Conservation (phyloP, 192 early-diverging fungal species). For the Entophlyctis helioformis region DNA sequence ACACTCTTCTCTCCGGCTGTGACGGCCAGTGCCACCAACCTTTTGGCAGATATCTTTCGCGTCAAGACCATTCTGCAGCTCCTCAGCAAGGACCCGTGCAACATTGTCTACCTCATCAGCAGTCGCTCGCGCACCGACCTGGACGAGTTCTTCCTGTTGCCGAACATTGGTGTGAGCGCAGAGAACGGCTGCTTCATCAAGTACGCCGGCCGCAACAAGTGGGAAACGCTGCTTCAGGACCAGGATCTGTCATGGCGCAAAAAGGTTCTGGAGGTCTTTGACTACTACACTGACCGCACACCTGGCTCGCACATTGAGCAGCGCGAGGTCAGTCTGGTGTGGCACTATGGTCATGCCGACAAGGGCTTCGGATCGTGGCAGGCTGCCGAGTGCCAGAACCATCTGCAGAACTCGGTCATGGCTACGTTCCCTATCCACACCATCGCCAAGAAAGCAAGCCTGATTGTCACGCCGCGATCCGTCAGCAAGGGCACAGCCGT, state of each 20-base stretch:
- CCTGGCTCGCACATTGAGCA: slow-evolving; percentile 66
- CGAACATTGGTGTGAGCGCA: slow-evolving; percentile 40
- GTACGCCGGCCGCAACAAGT: slow-evolving; percentile 35
- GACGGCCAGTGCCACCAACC: no score
- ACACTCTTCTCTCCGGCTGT: no score
- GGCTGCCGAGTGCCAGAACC: slow-evolving; percentile 74
- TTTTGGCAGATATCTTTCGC: no score
- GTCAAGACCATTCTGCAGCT: slow-evolving; percentile 8
- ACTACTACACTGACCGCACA: slow-evolving; percentile 74
- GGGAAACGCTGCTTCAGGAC: slow-evolving; percentile 46
- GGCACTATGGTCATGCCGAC: slow-evolving; percentile 57
- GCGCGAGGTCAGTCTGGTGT: slow-evolving; percentile 59
- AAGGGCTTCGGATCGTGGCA: slow-evolving; percentile 59
- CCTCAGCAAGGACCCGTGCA: slow-evolving; percentile 25
- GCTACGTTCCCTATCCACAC: slow-evolving; percentile 58
- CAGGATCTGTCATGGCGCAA: slow-evolving; percentile 55
- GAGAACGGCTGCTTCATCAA: slow-evolving; percentile 67
- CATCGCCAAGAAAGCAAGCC: slow-evolving; percentile 47
- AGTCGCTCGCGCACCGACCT: slow-evolving; percentile 19
- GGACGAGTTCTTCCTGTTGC: slow-evolving; percentile 21
- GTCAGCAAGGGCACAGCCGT: slow-evolving; percentile 53
- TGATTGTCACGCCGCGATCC: slow-evolving; percentile 64
- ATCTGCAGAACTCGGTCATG: slow-evolving; percentile 59
- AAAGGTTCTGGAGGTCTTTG: slow-evolving; percentile 63
- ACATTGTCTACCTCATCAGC: slow-evolving; percentile 36